Percentiles rank a stretch among this genome's conserved stretches.
phyloP scores from a whole-genome alignment of 345 rosid species.

The Lepidium sativum region DNA sequence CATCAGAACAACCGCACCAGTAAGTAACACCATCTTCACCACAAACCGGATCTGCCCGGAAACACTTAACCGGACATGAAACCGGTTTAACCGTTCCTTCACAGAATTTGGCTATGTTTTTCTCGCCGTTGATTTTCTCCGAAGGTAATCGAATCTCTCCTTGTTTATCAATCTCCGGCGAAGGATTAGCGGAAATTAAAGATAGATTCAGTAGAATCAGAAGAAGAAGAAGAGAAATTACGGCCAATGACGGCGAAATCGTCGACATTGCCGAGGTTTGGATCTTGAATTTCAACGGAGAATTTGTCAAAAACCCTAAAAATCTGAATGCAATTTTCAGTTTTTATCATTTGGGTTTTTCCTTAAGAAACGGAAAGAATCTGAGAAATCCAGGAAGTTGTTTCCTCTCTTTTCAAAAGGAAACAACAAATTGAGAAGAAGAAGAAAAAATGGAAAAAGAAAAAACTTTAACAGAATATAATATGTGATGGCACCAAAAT shows the following conservation, averaged over 20 bases:
- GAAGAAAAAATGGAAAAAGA: neutral
- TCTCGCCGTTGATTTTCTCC: conserved; percentile 18
- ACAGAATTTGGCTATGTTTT: conserved; percentile 10
- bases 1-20: conserved; percentile 96
- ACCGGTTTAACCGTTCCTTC: conserved; percentile 25
- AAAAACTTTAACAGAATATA: neutral
- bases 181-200: neutral
- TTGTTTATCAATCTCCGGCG: neutral
- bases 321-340: neutral
- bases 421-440: conserved; percentile 13
- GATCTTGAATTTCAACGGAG: neutral
- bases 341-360: neutral
- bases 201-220: neutral
- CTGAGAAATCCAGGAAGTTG: neutral
- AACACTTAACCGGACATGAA: conserved; percentile 79
- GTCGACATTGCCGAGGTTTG: conserved; percentile 23
- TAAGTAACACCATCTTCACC: conserved; percentile 81
- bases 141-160: conserved; percentile 27
- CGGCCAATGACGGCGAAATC: conserved; percentile 13
- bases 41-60: conserved; percentile 81
- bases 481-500: no score
- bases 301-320: conserved; percentile 1
- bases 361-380: conserved; percentile 1
- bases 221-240: neutral
- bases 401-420: conserved; percentile 22